phyloP scores from a whole-genome alignment of 202 grass and related monocot species.

The Eragrostis tef region DNA sequence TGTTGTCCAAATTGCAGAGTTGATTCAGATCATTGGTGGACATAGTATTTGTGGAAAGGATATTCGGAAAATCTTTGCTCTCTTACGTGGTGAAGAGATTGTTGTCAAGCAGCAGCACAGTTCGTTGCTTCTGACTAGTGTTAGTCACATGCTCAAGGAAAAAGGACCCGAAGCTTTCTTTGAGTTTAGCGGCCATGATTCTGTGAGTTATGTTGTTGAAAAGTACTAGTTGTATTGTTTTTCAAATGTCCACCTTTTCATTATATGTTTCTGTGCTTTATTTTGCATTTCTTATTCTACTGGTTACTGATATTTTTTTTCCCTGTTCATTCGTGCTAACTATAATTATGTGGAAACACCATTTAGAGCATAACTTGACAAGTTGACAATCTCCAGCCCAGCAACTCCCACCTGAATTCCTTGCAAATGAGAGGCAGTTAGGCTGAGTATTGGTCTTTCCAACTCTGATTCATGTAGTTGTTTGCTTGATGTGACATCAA shows the following conservation, averaged over 20 bases:
- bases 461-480: constrained; percentile 9
- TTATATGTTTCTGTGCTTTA: background rate
- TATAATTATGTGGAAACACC: constrained; percentile 3
- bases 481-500: constrained; percentile 40
- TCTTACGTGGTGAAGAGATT: constrained; percentile 77
- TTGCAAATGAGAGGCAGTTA: constrained; percentile 2
- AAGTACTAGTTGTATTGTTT: constrained; percentile 7
- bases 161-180: constrained; percentile 98
- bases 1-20: constrained; percentile 71
- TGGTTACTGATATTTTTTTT: constrained; percentile 20
- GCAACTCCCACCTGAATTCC: background rate
- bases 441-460: constrained; percentile 21
- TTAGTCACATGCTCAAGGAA: constrained; percentile 96
- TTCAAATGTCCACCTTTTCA: background rate
- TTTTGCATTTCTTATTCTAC: constrained; percentile 32
- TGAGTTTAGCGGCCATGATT: constrained; percentile 81
- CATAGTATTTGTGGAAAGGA: constrained; percentile 98
- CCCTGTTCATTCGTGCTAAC: background rate
- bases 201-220: constrained; percentile 63
- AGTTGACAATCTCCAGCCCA: background rate
- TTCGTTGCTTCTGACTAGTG: constrained; percentile 86
- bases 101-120: constrained; percentile 68
- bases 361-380: constrained; percentile 9
- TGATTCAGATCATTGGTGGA: constrained; percentile 97
- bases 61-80: constrained; percentile 92